Evolutionary conservation across 2,329 filamentous ascomycete genomes (phyloP).

Genomic region (Paecilomyces formosus): DNA sequence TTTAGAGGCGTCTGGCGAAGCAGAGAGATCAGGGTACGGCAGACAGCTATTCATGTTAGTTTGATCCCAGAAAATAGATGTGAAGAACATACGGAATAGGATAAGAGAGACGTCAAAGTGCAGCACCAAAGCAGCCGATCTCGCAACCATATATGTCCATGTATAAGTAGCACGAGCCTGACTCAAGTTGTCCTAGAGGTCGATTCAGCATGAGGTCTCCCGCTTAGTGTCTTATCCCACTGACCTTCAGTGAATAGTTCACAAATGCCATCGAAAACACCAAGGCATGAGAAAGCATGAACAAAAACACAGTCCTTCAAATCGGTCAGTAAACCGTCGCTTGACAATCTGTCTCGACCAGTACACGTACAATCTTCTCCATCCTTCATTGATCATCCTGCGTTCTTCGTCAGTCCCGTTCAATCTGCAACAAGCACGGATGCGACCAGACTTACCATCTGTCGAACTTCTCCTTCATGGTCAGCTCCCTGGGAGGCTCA

Average conservation of each 20-base stretch:
- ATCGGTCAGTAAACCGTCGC: background rate
- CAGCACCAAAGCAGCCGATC: slow-evolving; percentile 66
- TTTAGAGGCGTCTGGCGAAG: slow-evolving; percentile 73
- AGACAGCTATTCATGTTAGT: slow-evolving; percentile 48
- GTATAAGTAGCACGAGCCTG: slow-evolving; percentile 62
- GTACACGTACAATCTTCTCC: slow-evolving; percentile 62
- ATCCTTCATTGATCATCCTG: slow-evolving; percentile 81
- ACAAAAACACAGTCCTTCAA: slow-evolving; percentile 65
- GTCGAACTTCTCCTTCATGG: slow-evolving; percentile 65
- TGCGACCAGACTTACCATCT: slow-evolving; percentile 43
- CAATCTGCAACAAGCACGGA: background rate
- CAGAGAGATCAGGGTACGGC: slow-evolving; percentile 75
- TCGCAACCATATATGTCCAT: slow-evolving; percentile 67
- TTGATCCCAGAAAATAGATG: slow-evolving; percentile 4
- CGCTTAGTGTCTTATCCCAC: background rate
- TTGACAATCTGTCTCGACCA: slow-evolving; percentile 18
- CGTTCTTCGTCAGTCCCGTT: slow-evolving; percentile 2
- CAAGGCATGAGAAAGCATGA: slow-evolving; percentile 64
- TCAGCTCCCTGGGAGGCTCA: slow-evolving; percentile 62
- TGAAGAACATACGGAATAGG: slow-evolving; percentile 48
- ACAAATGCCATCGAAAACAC: slow-evolving; percentile 75
- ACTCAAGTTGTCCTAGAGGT: slow-evolving; percentile 55
- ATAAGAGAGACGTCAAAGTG: slow-evolving; percentile 77
- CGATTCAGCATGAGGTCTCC: background rate
- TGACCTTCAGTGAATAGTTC: slow-evolving; percentile 65